Evolutionary conservation across 1,284 basidiomycete species (phyloP).

Genomic region (Papiliotrema fonsecae): DNA sequence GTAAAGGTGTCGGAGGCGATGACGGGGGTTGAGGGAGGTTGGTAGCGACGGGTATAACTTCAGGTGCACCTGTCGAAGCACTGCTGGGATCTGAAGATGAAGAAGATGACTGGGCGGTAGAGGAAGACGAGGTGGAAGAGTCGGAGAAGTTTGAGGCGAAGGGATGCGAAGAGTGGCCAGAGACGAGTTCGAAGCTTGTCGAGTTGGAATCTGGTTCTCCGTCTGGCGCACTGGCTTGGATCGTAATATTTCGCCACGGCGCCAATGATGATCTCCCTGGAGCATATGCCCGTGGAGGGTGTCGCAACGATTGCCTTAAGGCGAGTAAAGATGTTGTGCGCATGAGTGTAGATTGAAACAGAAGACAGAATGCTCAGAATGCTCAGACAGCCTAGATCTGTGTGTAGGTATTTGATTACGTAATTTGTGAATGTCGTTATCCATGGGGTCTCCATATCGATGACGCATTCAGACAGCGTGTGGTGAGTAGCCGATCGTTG

Average conservation of each 20-base stretch:
- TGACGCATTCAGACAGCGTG: too few relatives aligned
- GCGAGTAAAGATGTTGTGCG: too few relatives aligned
- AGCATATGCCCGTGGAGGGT: too few relatives aligned
- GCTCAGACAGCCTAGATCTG: too few relatives aligned
- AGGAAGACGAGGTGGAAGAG: not conserved
- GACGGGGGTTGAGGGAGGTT: slow-evolving; percentile 17
- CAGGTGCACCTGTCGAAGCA: not conserved
- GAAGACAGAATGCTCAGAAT: too few relatives aligned
- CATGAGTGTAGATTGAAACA: too few relatives aligned
- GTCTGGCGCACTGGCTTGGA: not conserved
- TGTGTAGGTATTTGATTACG: too few relatives aligned
- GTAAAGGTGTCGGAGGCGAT: slow-evolving; percentile 6
- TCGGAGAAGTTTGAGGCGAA: not conserved
- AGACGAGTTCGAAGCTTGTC: slow-evolving; percentile 2
- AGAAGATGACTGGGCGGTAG: slow-evolving; percentile 2
- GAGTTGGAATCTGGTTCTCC: not conserved
- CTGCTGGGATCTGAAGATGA: not conserved
- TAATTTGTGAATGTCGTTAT: too few relatives aligned
- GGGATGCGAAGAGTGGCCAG: slow-evolving; percentile 3
- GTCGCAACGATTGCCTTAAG: too few relatives aligned
- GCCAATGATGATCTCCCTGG: too few relatives aligned
- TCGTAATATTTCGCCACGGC: not conserved
- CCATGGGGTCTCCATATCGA: too few relatives aligned
- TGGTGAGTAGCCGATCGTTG: too few relatives aligned
- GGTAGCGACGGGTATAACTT: slow-evolving; percentile 1